Evolutionary conservation across 257 asterid species (phyloP), one percentile per base, ranked within the genome.

Genomic region (Fraxinus pennsylvanica): DNA sequence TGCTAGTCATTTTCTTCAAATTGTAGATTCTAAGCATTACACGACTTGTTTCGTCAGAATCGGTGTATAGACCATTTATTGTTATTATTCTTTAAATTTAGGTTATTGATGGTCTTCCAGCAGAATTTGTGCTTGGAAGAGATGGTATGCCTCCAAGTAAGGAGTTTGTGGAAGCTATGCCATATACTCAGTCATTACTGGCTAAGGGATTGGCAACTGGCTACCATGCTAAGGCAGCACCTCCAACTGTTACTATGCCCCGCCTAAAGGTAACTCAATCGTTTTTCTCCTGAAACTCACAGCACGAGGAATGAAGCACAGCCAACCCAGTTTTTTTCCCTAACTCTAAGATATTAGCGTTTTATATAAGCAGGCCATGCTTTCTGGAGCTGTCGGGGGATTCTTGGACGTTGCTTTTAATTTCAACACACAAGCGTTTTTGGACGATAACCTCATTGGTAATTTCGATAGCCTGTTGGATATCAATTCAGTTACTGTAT

Each of bases 231-330:
- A 91, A 88, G 87, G 96, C 98, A n/a, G 96, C 96, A 30, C 96
- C 98, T 35, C 98, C 98, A 33, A 94, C 98, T 69, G 98, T 94
- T 22, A 94, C 98, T 68, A 94, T 94, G 98, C 97, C 98, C 73
- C 98, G 97, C 66, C 77, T 94, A 83, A 94, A 94, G 96, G 98
- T 90, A 74, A 36, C 32, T n/a, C 8, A 75, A 74, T 25, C 22
- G n/a, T 33, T 61, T 32, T 38, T 71, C 13, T 70, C 61, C 35
- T 43, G 9, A 36, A 54, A 61, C 78, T 30, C 59, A 38, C 19
- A 30, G 79, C 50, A 79, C 75, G 7, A 47, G 71, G 43, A 61
- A 65, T 78, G 39, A 79, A 61, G 66, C 67, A 32, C 76, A 52
- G 61, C 14, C 7, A 3, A 63, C 8, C 12, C 69, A 63, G 36